Percentiles rank a stretch among this genome's conserved stretches.
Evolutionary conservation across 345 rosid species (phyloP).

Genomic region (Populus deltoides): DNA sequence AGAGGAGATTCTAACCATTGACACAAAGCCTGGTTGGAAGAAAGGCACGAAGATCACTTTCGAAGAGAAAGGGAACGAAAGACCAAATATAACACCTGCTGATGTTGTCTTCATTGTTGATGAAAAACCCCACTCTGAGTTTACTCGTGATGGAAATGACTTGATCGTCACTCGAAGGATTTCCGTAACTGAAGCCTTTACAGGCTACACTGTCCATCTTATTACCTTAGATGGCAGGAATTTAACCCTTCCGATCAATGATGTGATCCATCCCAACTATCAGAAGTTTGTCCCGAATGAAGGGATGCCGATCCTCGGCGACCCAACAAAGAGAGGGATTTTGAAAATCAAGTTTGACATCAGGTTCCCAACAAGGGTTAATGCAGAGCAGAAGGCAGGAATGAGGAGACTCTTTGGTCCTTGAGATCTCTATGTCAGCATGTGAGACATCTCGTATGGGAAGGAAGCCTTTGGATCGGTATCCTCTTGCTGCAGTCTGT

Average conservation of each 20-base stretch:
- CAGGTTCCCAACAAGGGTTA: neutral
- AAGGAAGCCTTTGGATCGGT: neutral
- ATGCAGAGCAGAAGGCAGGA: slow-evolving; percentile 2
- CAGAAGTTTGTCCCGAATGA: slow-evolving; percentile 2
- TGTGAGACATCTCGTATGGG: neutral
- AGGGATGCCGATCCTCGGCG: slow-evolving; percentile 13
- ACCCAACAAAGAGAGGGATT: slow-evolving; percentile 8
- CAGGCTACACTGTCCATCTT: slow-evolving; percentile 45
- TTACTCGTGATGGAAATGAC: slow-evolving; percentile 64
- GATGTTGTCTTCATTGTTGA: slow-evolving; percentile 21
- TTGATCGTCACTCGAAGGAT: slow-evolving; percentile 50
- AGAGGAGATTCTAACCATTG: slow-evolving; percentile 32
- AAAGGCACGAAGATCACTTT: slow-evolving; percentile 63
- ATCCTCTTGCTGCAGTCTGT: too few species aligned
- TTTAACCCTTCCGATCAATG: slow-evolving; percentile 34
- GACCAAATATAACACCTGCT: too few species aligned
- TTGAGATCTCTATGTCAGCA: neutral
- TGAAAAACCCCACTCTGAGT: slow-evolving; percentile 63
- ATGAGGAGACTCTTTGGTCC: neutral
- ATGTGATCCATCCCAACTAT: neutral
- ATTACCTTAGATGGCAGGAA: slow-evolving; percentile 68
- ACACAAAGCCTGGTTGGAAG: slow-evolving; percentile 79
- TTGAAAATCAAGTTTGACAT: slow-evolving; percentile 9
- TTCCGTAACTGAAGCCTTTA: slow-evolving; percentile 61
- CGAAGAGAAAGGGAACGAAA: slow-evolving; percentile 61